Evolutionary conservation across 73 alveolate species (phyloP).

Genomic region (Symbiodinium natans): DNA sequence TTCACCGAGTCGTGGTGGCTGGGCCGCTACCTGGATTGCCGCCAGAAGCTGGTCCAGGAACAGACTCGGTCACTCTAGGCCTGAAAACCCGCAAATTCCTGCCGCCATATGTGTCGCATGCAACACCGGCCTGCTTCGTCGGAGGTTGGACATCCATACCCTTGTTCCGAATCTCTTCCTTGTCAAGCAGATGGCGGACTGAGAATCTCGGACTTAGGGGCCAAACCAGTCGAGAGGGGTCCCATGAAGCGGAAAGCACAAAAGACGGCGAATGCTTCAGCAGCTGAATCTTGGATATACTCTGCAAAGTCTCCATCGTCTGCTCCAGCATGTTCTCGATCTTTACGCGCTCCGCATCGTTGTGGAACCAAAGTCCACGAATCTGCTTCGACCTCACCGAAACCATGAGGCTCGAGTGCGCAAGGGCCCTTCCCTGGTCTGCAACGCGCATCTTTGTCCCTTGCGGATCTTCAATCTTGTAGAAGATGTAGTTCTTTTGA

Average conservation of each 20-base stretch:
- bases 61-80: not conserved
- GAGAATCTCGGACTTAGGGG: not conserved
- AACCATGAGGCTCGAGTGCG: not conserved
- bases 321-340: constrained; percentile 89
- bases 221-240: not conserved
- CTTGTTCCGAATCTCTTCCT: constrained; percentile 93
- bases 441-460: not conserved
- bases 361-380: constrained; percentile 91
- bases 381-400: constrained; percentile 66
- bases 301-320: constrained; percentile 53
- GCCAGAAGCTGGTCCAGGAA: too few species aligned
- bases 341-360: constrained; percentile 89
- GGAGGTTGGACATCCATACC: not conserved
- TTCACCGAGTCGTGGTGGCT: not conserved
- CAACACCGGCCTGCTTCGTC: too few species aligned
- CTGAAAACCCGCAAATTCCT: too few species aligned
- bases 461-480: constrained; percentile 67
- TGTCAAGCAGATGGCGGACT: not conserved
- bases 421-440: not conserved
- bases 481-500: constrained; percentile 92
- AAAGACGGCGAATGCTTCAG: not conserved
- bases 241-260: not conserved
- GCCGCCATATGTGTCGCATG: too few species aligned
- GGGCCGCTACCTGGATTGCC: not conserved
- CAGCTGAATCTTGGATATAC: too few species aligned